Evolutionary conservation across 495 filamentous ascomycete genomes (phyloP).

Genomic region (Podospora appendiculata): DNA sequence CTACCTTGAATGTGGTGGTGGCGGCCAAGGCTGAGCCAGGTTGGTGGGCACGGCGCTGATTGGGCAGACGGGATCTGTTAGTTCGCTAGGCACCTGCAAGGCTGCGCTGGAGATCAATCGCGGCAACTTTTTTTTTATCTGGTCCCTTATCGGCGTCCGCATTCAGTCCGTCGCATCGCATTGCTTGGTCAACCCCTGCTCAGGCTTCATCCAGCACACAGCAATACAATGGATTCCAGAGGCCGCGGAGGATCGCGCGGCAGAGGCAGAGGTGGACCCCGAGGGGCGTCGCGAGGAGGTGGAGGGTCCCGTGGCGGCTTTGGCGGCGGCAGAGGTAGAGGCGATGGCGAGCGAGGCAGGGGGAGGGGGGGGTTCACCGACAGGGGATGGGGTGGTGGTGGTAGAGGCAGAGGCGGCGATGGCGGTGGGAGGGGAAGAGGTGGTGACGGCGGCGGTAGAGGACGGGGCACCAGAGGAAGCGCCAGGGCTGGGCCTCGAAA

Average conservation of each 20-base stretch:
- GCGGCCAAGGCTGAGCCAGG: constrained; percentile 15
- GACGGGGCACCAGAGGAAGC: constrained; percentile 23
- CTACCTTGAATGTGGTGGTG: neutral
- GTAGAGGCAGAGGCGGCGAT: constrained; percentile 15
- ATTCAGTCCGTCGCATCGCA: no score
- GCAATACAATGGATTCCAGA: constrained; percentile 6
- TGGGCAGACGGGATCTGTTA: neutral
- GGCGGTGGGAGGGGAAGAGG: constrained; percentile 16
- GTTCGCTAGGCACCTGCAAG: neutral
- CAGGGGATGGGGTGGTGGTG: constrained; percentile 15
- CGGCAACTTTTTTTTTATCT: constrained; percentile 5
- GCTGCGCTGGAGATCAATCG: neutral
- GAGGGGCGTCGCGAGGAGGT: constrained; percentile 7
- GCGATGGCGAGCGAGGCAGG: constrained; percentile 5
- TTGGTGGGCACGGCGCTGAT: neutral
- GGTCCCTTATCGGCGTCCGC: no score
- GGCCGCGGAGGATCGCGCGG: constrained; percentile 16
- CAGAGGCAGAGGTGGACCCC: constrained; percentile 16
- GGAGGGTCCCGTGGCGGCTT: constrained; percentile 20
- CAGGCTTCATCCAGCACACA: neutral
- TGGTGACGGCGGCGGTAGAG: constrained; percentile 6
- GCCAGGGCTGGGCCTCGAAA: constrained; percentile 10
- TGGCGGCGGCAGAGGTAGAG: constrained; percentile 8
- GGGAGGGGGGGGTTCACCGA: constrained; percentile 12
- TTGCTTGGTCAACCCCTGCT: no score